Percentiles rank a stretch among this genome's conserved stretches.
phyloP scores from a whole-genome alignment of 768 basidiomycete genomes.

The Phylloporus arenicola region DNA sequence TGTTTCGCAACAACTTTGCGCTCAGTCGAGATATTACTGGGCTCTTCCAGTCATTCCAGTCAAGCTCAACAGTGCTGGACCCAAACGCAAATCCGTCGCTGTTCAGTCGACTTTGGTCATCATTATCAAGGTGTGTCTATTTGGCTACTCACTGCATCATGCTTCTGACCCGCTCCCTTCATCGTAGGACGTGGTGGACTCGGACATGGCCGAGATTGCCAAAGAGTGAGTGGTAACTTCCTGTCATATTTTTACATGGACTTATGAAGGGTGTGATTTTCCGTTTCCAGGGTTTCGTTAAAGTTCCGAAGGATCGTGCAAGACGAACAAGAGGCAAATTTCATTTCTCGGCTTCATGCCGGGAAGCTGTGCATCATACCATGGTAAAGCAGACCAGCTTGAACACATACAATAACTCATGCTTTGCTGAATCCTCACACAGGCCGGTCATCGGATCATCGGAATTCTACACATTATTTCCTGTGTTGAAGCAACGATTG shows the following conservation, averaged over 20 bases:
- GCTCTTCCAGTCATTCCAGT: slow-evolving; percentile 58
- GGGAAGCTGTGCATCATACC: slow-evolving; percentile 54
- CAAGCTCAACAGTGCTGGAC: slow-evolving; percentile 51
- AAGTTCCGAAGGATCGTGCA: slow-evolving; percentile 59
- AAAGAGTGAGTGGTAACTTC: no score
- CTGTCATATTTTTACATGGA: no score
- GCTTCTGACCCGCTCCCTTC: no score
- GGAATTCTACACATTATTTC: slow-evolving; percentile 55
- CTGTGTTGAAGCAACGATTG: slow-evolving; percentile 27
- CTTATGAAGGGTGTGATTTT: no score
- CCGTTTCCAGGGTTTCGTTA: slow-evolving; percentile 34
- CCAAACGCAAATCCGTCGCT: slow-evolving; percentile 53
- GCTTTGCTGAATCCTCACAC: not conserved
- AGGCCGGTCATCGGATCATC: slow-evolving; percentile 56
- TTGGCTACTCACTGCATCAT: not conserved
- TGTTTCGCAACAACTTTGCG: slow-evolving; percentile 64
- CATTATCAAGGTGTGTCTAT: slow-evolving; percentile 49
- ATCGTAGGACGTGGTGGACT: no score
- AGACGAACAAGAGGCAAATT: slow-evolving; percentile 55
- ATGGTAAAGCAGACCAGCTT: slow-evolving; percentile 33
- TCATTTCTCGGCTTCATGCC: slow-evolving; percentile 54
- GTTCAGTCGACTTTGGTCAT: slow-evolving; percentile 56
- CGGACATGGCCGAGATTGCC: no score
- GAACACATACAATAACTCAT: not conserved
- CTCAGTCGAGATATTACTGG: slow-evolving; percentile 55